phyloP scores from a whole-genome alignment of 768 basidiomycete species.

The Suillus bovinus region DNA sequence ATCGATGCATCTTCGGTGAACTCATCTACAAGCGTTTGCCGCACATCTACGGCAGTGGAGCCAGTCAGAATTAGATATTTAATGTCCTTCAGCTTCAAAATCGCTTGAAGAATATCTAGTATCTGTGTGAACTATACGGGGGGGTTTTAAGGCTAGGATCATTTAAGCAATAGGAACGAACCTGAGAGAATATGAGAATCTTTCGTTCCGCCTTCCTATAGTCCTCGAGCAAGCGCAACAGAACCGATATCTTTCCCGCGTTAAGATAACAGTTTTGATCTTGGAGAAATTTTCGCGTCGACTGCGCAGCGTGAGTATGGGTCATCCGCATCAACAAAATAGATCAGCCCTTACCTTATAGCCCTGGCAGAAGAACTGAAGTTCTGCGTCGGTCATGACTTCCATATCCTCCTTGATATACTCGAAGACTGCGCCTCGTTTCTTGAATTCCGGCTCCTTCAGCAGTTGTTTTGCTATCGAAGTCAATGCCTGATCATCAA shows the following conservation, averaged over 20 bases:
- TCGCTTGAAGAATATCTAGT: conserved; percentile 85
- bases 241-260: conserved; percentile 81
- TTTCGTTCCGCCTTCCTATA: conserved; percentile 74
- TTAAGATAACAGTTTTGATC: conserved; percentile 75
- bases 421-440: conserved; percentile 74
- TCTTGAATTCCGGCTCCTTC: conserved; percentile 91
- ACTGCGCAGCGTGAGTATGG: conserved; percentile 41
- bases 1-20: conserved; percentile 86
- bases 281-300: conserved; percentile 72
- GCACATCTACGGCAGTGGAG: conserved; percentile 88
- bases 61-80: conserved; percentile 88
- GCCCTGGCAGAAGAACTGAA: conserved; percentile 80
- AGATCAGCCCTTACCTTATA: conserved; percentile 64
- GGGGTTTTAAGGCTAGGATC: conserved; percentile 4
- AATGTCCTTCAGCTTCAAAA: conserved; percentile 70
- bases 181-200: conserved; percentile 94
- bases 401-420: conserved; percentile 97
- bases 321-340: neutral
- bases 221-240: conserved; percentile 68
- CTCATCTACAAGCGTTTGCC: conserved; percentile 93
- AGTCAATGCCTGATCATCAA: conserved; percentile 73
- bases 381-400: conserved; percentile 96
- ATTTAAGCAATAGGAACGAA: conserved; percentile 33
- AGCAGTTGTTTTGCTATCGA: conserved; percentile 80
- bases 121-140: conserved; percentile 85